phyloP scores from a whole-genome alignment of 164 flowering plant species.

The Macadamia integrifolia region DNA sequence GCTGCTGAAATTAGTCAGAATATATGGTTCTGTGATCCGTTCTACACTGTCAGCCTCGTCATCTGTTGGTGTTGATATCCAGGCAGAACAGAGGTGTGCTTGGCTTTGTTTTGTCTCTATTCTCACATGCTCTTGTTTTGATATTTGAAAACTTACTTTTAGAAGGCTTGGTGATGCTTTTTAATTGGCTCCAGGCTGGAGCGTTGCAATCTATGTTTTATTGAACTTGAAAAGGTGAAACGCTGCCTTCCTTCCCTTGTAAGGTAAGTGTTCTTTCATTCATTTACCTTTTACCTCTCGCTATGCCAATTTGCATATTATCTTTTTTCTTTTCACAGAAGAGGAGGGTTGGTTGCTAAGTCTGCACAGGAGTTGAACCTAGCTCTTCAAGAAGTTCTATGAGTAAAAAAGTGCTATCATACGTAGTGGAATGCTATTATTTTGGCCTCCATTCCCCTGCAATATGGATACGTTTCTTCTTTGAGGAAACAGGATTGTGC shows the following conservation, averaged over 20 bases:
- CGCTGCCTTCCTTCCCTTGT: constrained; percentile 50
- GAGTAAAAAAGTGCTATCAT: constrained; percentile 9
- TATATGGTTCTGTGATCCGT: constrained; percentile 78
- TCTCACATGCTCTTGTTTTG: not conserved
- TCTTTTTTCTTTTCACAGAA: constrained; percentile 32
- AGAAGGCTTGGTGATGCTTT: constrained; percentile 8
- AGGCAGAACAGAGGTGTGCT: constrained; percentile 87
- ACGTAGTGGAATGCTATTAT: constrained; percentile 8
- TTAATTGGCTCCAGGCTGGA: constrained; percentile 49
- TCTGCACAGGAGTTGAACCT: constrained; percentile 65
- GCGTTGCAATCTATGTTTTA: constrained; percentile 74
- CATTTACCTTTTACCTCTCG: not conserved
- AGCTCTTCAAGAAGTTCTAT: constrained; percentile 52
- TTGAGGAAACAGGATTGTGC: constrained; percentile 5
- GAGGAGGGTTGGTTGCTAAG: constrained; percentile 81
- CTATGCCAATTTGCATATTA: not conserved
- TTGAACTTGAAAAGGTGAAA: constrained; percentile 87
- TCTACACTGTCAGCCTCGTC: constrained; percentile 75
- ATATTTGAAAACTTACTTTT: not conserved
- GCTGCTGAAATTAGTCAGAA: constrained; percentile 78
- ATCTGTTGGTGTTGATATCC: constrained; percentile 91
- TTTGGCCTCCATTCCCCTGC: constrained; percentile 4
- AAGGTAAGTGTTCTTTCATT: constrained; percentile 37
- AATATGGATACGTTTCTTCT: constrained; percentile 6
- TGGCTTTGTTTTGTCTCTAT: not conserved